phyloP scores from a whole-genome alignment of 192 early-diverging fungal genomes.

The Coemansia sp. region DNA sequence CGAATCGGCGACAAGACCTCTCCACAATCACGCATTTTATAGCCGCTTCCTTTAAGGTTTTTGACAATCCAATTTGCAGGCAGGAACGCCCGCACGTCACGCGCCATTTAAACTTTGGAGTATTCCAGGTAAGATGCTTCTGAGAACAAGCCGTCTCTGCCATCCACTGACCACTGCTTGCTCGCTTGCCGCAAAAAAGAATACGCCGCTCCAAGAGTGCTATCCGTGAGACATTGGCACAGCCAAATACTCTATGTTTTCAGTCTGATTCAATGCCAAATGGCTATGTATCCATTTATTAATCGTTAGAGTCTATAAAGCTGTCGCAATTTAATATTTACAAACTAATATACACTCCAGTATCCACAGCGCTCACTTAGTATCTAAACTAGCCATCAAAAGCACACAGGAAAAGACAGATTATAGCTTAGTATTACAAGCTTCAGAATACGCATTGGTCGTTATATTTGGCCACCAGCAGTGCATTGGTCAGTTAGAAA shows the following conservation, averaged over 20 bases:
- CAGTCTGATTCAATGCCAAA: no score
- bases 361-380: no score
- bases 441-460: no score
- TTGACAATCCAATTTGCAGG: not conserved
- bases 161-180: not conserved
- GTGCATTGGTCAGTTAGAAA: constrained; percentile 28
- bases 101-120: not conserved
- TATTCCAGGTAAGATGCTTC: not conserved
- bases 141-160: not conserved
- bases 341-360: not conserved
- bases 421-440: no score
- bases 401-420: no score
- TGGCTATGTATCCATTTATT: no score
- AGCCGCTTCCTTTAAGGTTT: not conserved
- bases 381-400: no score
- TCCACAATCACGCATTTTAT: not conserved
- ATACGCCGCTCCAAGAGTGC: constrained; percentile 58
- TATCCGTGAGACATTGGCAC: no score
- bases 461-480: not conserved
- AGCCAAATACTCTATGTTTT: no score
- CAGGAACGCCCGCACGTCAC: not conserved
- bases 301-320: no score
- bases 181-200: constrained; percentile 36
- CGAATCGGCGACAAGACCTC: not conserved
- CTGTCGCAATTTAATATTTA: no score